phyloP scores from a whole-genome alignment of 2,329 filamentous ascomycete genomes.

The Botrytis paeoniae region DNA sequence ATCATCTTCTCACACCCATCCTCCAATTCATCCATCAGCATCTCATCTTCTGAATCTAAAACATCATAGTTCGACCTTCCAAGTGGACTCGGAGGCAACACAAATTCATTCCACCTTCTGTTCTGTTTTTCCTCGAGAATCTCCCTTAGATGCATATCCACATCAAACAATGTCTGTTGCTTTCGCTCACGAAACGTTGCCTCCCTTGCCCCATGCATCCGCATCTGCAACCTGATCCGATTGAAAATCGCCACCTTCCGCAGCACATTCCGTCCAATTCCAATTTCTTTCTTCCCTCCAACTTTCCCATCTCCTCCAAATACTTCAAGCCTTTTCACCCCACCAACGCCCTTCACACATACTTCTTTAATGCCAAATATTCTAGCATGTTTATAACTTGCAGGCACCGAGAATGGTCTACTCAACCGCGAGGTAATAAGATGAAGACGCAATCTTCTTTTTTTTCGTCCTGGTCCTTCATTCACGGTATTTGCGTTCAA shows the following conservation, averaged over 20 bases:
- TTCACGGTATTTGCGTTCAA: constrained; percentile 23
- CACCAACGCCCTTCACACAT: constrained; percentile 42
- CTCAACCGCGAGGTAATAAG: constrained; percentile 70
- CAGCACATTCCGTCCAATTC: constrained; percentile 43
- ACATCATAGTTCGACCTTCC: constrained; percentile 39
- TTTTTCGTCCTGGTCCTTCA: constrained; percentile 49
- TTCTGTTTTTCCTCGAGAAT: constrained; percentile 33
- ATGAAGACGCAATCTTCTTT: constrained; percentile 59
- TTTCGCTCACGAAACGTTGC: constrained; percentile 27
- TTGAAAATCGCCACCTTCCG: constrained; percentile 67
- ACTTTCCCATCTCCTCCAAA: neutral
- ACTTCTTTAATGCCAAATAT: constrained; percentile 59
- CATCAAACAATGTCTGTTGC: neutral
- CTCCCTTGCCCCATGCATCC: constrained; percentile 39
- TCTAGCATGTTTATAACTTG: constrained; percentile 46
- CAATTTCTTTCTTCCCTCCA: constrained; percentile 44
- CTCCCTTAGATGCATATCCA: constrained; percentile 27
- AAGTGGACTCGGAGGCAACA: constrained; percentile 36
- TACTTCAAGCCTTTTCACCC: constrained; percentile 26
- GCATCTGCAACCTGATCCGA: constrained; percentile 49
- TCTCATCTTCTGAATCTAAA: constrained; percentile 37
- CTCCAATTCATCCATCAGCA: neutral
- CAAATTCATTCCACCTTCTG: constrained; percentile 31
- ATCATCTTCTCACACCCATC: constrained; percentile 26
- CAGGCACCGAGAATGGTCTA: constrained; percentile 64